Evolutionary conservation across 345 rosid species (phyloP), one percentile per base, ranked within the genome.

Genomic region (Garcia nutans): DNA sequence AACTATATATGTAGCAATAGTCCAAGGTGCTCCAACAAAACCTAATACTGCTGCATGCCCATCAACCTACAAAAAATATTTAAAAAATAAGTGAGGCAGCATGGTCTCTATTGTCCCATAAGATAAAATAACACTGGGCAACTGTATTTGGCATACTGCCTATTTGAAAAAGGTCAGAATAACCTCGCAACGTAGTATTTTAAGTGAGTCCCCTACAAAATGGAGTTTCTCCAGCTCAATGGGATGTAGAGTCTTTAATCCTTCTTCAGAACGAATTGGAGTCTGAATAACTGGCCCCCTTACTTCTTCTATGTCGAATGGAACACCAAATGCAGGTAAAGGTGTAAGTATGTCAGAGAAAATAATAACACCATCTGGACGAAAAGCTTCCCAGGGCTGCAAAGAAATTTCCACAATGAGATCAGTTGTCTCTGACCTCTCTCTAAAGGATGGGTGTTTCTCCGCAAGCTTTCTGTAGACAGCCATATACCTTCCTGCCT

Each of bases 401-500:
- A 95, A 89, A 63, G 97, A 91, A 85, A 95, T 93, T 87, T 93
- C 88, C 71, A 93, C 97, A 62, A 93, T 88, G 82, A 95, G 93
- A 84, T 93, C 96, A 60, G 96, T 93, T 75, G 95, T 95, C 92
- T 93, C 99, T 59, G 96, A 93, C 81, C 93, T 89, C 89, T 89
- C 89, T 76, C 96, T 86, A 88, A 95, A 95, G 80, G 97, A 93
- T n/a, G 96, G 91, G 77, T 90, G 80, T 85, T 93, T 93, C 92
- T 88, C 87, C 55, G 97, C 96, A 78, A 93, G 96, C 94, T 90
- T 90, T 90, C 93, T 86, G 91, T 93, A 93, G 77, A 84, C 92
- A 76, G 97, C 90, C 99, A 95, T 93, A 75, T 91, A 95, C 89
- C 99, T 89, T 86, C 97, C 99, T 74, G 99, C 99, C 76, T 91